A percentile compares a stretch with the other conserved stretches of the same genome.
phyloP scores from a whole-genome alignment of 108 stramenopile genomes.

The Cyclostephanos invisitatus region DNA sequence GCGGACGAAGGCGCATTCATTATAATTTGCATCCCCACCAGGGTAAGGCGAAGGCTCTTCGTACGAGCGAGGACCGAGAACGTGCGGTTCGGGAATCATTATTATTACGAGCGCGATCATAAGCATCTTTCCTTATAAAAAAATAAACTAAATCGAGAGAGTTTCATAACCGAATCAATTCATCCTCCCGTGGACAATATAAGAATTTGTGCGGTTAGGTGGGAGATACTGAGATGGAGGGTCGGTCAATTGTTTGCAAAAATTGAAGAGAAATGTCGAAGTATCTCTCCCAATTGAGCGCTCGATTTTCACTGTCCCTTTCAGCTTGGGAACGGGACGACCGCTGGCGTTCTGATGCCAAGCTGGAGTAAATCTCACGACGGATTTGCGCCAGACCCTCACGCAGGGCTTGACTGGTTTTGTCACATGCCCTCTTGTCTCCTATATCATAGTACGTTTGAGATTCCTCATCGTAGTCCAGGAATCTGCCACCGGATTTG shows the following conservation, averaged over 20 bases:
- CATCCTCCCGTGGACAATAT: too few relatives aligned
- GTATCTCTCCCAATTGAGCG: neutral
- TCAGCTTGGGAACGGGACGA: neutral
- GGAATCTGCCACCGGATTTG: conserved; percentile 48
- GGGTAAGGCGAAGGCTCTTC: too few relatives aligned
- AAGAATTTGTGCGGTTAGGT: too few relatives aligned
- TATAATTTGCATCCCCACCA: too few relatives aligned
- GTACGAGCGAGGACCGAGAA: too few relatives aligned
- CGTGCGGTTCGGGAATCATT: too few relatives aligned
- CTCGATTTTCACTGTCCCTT: neutral
- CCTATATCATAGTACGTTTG: conserved; percentile 69
- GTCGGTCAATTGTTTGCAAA: neutral
- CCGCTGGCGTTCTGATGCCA: too few relatives aligned
- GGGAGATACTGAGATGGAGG: too few relatives aligned
- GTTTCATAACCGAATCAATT: neutral
- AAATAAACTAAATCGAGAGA: neutral
- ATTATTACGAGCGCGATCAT: too few relatives aligned
- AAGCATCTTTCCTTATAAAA: neutral
- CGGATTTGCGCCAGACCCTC: conserved; percentile 69
- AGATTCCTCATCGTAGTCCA: conserved; percentile 54
- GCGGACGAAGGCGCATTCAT: too few relatives aligned
- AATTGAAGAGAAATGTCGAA: neutral
- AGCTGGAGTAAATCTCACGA: conserved; percentile 10
- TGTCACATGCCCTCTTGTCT: conserved; percentile 70
- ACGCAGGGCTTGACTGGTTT: conserved; percentile 38